phyloP scores from a whole-genome alignment of 1,139 yeast species.

The Magnusiomyces fungicola region DNA sequence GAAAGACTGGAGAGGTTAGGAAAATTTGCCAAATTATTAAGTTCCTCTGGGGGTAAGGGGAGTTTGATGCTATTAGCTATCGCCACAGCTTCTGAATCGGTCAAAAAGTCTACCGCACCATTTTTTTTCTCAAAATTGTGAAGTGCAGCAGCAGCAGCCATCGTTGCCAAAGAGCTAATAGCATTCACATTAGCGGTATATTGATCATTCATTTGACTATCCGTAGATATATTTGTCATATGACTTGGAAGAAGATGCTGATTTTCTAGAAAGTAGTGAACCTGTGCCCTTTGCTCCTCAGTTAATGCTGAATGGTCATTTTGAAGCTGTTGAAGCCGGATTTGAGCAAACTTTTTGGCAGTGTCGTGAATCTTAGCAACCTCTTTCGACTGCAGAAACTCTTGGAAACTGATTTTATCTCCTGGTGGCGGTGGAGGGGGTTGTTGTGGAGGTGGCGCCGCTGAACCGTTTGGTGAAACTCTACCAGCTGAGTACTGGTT shows the following conservation, averaged over 20 bases:
- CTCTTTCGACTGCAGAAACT: slow-evolving; percentile 10
- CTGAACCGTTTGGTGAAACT: background rate
- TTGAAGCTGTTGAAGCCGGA: slow-evolving; percentile 4
- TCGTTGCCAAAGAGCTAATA: slow-evolving; percentile 5
- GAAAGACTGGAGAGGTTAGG: background rate
- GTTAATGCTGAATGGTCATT: slow-evolving; percentile 5
- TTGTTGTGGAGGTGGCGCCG: background rate
- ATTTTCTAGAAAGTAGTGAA: background rate
- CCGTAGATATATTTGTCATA: background rate
- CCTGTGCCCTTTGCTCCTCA: slow-evolving; percentile 7
- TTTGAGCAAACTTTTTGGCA: slow-evolving; percentile 4
- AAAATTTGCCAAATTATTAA: background rate
- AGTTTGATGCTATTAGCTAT: background rate
- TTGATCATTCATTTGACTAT: background rate
- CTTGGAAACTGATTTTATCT: slow-evolving; percentile 11
- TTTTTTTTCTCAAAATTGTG: slow-evolving; percentile 3
- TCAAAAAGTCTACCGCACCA: background rate
- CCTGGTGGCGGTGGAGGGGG: slow-evolving; percentile 7
- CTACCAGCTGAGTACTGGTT: background rate
- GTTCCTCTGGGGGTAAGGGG: background rate
- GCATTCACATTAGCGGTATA: slow-evolving; percentile 4
- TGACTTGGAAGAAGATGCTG: background rate
- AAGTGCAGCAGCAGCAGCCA: slow-evolving; percentile 7
- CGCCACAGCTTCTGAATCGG: background rate
- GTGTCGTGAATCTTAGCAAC: slow-evolving; percentile 15